Conservation (phyloP, 2,329 filamentous ascomycete species). For the Colletotrichum sp. region DNA sequence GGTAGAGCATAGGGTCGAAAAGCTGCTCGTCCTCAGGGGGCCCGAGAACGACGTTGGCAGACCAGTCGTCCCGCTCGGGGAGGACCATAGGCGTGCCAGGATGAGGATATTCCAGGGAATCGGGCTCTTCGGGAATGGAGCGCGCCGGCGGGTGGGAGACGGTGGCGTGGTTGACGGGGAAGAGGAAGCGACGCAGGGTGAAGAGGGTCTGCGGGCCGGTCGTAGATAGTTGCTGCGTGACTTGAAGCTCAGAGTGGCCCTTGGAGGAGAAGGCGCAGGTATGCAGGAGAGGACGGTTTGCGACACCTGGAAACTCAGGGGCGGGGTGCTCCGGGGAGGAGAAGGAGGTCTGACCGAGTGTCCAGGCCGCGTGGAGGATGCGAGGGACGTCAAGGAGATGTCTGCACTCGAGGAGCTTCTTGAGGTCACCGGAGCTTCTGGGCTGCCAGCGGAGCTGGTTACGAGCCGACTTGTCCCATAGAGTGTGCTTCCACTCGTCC, state of each 20-base stretch:
- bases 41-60: slow-evolving; percentile 9
- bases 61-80: slow-evolving; percentile 11
- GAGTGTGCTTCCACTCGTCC: slow-evolving; percentile 48
- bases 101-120: slow-evolving; percentile 6
- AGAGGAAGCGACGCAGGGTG: not conserved
- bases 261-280: slow-evolving; percentile 19
- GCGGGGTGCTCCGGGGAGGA: slow-evolving; percentile 27
- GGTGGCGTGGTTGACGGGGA: slow-evolving; percentile 9
- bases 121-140: slow-evolving; percentile 4
- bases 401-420: slow-evolving; percentile 48
- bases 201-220: slow-evolving; percentile 8
- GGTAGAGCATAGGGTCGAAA: not conserved
- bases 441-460: slow-evolving; percentile 44
- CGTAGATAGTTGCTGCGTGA: not conserved
- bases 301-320: slow-evolving; percentile 14
- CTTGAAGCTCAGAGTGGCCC: not conserved
- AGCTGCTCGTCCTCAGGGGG: slow-evolving; percentile 5
- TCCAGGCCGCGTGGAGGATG: slow-evolving; percentile 48
- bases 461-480: slow-evolving; percentile 49
- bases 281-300: slow-evolving; percentile 20
- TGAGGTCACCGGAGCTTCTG: slow-evolving; percentile 46
- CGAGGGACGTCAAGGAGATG: slow-evolving; percentile 45
- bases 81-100: slow-evolving; percentile 10
- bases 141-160: slow-evolving; percentile 13
- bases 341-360: slow-evolving; percentile 46